Evolutionary conservation across 495 filamentous ascomycete species (phyloP), one percentile per base, ranked within the genome.

Genomic region (Articulospora tetracladia): DNA sequence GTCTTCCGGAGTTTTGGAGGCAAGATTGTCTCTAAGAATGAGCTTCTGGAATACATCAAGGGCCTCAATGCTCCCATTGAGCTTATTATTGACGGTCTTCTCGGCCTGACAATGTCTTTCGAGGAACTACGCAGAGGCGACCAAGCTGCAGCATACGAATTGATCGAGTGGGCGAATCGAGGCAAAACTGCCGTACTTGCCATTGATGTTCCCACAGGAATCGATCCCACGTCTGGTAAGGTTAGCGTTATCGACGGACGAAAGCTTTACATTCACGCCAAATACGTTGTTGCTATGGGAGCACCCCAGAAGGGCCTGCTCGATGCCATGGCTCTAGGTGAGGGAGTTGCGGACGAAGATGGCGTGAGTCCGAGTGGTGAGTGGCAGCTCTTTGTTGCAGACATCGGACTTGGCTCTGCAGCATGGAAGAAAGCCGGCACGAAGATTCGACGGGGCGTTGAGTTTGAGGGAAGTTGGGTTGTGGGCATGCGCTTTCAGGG

Each of bases 381-480:
- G 26, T 95, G 92, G 90, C 85, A 85, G 53, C 70, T 97, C 1
- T 87, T 80, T 57, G 81, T 97, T 17, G 92, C 86, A 3, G 94
- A 98, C 74, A 86, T 96, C 62, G 93, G 94, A 1, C 82, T 98
- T 10, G 83, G 84, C 1, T 84, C 87, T 64, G 79, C 86, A 10
- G 89, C 89, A 0, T 96, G 94, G 92, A 88, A 86, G 68, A 92
- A 92, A 68, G 91, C 91, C 36, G 91, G 89, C 3, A 89, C 88
- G 2, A 85, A 86, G 61, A 80, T 89, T 58, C 81, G 89, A 24
- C 83, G 87, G 60, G 91, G 91, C 0, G 84, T 97, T 30, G 90
- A 91, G 65, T 97, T 96, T 76, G 91, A 88, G 25, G 84, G 85
- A 46, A 79, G 84, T 54, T 97, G 93, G 93, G 86, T 96, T 54